These are phyloP conservation scores for Parietaria judaica DNA, from an alignment of 306 rosid species.

Conservation along the genomic window DNA sequence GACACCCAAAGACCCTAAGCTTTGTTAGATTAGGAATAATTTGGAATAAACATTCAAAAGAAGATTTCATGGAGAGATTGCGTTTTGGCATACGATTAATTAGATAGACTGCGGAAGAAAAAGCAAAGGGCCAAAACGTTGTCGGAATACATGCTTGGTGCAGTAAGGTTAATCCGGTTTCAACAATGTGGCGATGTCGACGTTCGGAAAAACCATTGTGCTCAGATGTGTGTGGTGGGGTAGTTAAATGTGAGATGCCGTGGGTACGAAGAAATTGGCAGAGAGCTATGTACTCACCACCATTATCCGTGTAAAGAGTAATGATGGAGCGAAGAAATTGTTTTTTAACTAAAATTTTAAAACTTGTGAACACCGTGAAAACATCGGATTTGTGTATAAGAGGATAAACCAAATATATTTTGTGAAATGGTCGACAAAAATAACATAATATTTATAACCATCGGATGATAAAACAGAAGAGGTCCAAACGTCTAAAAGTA, in stretches of 20 bases:
- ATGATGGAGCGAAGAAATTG: background rate
- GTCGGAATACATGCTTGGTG: background rate
- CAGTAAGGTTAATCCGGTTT: background rate
- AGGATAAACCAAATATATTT: background rate
- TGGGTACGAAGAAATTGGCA: too few relatives aligned
- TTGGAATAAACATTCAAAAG: background rate
- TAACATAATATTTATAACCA: background rate
- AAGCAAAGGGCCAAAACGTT: background rate
- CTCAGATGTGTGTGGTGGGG: background rate
- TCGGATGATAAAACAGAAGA: background rate
- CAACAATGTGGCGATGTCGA: background rate
- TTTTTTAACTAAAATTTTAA: background rate
- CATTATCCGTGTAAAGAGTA: background rate
- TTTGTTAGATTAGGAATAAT: background rate
- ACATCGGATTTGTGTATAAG: background rate
- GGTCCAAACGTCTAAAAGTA: background rate
- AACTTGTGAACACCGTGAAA: background rate
- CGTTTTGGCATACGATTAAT: background rate
- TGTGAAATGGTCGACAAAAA: conserved; percentile 1
- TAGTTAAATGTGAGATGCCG: too few relatives aligned
- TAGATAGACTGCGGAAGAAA: background rate
- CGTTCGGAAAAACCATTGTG: background rate
- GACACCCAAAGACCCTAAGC: background rate
- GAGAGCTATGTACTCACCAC: too few relatives aligned
- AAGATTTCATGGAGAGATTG: background rate